Evolutionary conservation across 2,329 filamentous ascomycete species (phyloP).

Genomic region (Pseudocercospora fijiensis): DNA sequence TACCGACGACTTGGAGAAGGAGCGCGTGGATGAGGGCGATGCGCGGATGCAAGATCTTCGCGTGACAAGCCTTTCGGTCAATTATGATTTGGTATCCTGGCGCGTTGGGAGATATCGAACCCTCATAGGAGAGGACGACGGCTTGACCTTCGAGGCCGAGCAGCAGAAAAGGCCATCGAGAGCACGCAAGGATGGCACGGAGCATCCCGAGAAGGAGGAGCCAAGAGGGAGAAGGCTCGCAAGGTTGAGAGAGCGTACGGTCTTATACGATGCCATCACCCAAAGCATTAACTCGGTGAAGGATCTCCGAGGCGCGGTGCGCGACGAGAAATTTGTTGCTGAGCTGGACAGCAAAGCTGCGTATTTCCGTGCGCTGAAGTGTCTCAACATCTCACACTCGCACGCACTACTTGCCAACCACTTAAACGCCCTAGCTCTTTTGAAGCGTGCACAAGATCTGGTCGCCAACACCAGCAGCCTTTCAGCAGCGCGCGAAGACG

Average conservation of each 20-base stretch:
- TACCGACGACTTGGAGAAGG: slow-evolving; percentile 82
- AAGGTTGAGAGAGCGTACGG: slow-evolving; percentile 79
- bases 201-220: slow-evolving; percentile 56
- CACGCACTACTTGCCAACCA: slow-evolving; percentile 71
- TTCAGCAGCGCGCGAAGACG: slow-evolving; percentile 31
- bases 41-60: slow-evolving; percentile 87
- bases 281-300: slow-evolving; percentile 89
- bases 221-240: slow-evolving; percentile 73
- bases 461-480: slow-evolving; percentile 41
- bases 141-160: slow-evolving; percentile 57
- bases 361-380: slow-evolving; percentile 91
- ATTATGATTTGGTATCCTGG: slow-evolving; percentile 93
- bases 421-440: slow-evolving; percentile 80
- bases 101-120: slow-evolving; percentile 89
- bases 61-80: slow-evolving; percentile 87
- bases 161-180: slow-evolving; percentile 57
- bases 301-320: slow-evolving; percentile 84
- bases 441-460: slow-evolving; percentile 68
- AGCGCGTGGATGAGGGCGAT: slow-evolving; percentile 82
- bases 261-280: slow-evolving; percentile 85
- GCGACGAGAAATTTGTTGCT: slow-evolving; percentile 71
- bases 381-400: slow-evolving; percentile 79
- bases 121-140: slow-evolving; percentile 79
- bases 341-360: slow-evolving; percentile 75
- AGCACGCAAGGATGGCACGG: slow-evolving; percentile 51